A percentile compares a stretch with the other conserved stretches of the same genome.
phyloP scores from a whole-genome alignment of 345 rosid species.

The Pistacia integerrima region DNA sequence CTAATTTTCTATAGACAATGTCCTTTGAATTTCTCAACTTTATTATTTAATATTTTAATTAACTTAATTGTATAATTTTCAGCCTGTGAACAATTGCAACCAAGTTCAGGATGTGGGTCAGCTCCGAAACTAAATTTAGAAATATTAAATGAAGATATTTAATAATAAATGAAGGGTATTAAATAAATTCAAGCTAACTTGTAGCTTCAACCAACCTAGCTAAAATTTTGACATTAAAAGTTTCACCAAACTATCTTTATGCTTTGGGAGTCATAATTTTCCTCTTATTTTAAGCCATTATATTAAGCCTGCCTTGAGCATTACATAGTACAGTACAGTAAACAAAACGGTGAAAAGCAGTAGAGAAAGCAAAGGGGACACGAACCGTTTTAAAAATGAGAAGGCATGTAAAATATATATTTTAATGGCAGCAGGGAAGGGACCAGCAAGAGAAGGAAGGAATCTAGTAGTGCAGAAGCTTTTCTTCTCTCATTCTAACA shows the following conservation, averaged over 20 bases:
- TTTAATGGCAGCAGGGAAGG: background rate
- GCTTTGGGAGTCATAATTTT: constrained; percentile 3
- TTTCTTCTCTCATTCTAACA: constrained; percentile 6
- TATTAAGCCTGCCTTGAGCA: background rate
- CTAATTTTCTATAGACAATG: background rate
- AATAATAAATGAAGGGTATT: too few species aligned
- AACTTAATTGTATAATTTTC: too few species aligned
- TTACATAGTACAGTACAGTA: background rate
- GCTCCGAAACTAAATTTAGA: too few species aligned
- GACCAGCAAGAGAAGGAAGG: background rate
- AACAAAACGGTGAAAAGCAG: background rate
- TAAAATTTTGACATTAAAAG: background rate
- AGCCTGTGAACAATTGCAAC: too few species aligned
- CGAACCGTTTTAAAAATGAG: background rate
- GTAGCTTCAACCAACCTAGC: background rate
- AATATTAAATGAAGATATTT: too few species aligned
- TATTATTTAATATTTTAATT: background rate
- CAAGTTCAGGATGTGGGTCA: too few species aligned
- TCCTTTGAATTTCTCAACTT: background rate
- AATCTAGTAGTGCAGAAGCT: background rate
- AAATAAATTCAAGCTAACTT: background rate
- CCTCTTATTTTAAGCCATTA: too few species aligned
- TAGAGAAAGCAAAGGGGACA: constrained; percentile 5
- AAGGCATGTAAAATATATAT: too few species aligned
- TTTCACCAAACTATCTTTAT: background rate